Conservation (phyloP, 2,329 filamentous ascomycete species). For the Alternaria dauci region DNA sequence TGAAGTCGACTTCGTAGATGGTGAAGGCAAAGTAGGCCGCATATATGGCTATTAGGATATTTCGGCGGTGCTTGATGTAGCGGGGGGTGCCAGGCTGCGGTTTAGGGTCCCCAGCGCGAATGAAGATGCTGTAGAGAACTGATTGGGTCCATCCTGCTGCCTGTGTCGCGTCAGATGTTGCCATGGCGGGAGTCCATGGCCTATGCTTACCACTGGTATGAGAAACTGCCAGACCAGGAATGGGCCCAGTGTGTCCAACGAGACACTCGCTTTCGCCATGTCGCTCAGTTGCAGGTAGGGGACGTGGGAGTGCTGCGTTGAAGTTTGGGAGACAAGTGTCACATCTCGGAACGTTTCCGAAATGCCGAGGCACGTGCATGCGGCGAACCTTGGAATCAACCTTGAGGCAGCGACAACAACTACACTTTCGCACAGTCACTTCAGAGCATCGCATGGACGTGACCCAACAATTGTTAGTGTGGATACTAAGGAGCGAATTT, state of each 20-base stretch:
- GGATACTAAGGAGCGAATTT: neutral
- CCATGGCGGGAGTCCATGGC: neutral
- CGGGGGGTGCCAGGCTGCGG: constrained; percentile 73
- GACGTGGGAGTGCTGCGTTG: neutral
- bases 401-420: neutral
- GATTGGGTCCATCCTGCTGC: constrained; percentile 65
- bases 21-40: constrained; percentile 87
- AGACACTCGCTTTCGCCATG: constrained; percentile 38
- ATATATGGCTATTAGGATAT: constrained; percentile 85
- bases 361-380: constrained; percentile 12
- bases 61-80: constrained; percentile 76
- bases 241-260: constrained; percentile 43
- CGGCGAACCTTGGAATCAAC: neutral
- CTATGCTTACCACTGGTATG: constrained; percentile 39
- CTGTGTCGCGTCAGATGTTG: constrained; percentile 32
- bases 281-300: constrained; percentile 4
- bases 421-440: neutral
- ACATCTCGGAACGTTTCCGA: constrained; percentile 19
- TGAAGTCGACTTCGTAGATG: constrained; percentile 88
- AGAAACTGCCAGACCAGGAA: constrained; percentile 49
- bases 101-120: constrained; percentile 86
- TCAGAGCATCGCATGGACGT: neutral
- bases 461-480: neutral
- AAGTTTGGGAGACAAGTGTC: constrained; percentile 18
- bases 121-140: constrained; percentile 85